phyloP scores from a whole-genome alignment of 257 asterid species.

The Nicotiana knightiana region DNA sequence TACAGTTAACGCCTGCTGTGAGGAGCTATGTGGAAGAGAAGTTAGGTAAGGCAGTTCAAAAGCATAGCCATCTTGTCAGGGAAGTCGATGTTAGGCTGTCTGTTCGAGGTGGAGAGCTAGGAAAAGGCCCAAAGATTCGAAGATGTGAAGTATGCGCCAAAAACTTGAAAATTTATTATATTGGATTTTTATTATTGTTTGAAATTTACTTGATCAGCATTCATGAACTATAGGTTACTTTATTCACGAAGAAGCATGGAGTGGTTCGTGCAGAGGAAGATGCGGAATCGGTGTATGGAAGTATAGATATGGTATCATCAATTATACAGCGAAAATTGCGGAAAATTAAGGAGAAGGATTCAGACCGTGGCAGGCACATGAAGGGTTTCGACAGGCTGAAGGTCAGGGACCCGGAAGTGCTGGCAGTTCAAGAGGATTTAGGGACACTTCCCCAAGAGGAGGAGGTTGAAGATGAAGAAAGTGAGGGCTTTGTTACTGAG shows the following conservation, averaged over 20 bases:
- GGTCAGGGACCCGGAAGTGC: conserved; percentile 46
- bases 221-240: conserved; percentile 51
- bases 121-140: conserved; percentile 79
- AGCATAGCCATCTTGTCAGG: conserved; percentile 82
- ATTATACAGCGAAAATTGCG: conserved; percentile 80
- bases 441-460: conserved; percentile 32
- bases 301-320: conserved; percentile 78
- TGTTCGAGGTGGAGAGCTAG: conserved; percentile 83
- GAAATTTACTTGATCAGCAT: neutral
- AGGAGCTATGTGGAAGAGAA: conserved; percentile 82
- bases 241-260: conserved; percentile 88
- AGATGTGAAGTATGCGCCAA: conserved; percentile 70
- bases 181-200: neutral
- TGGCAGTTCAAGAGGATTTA: conserved; percentile 30
- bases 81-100: conserved; percentile 91
- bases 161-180: neutral
- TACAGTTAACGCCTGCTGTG: conserved; percentile 66
- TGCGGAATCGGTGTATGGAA: conserved; percentile 64
- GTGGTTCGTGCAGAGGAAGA: conserved; percentile 90
- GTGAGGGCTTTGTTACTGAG: conserved; percentile 41
- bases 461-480: conserved; percentile 27
- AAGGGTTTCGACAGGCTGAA: conserved; percentile 69
- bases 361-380: conserved; percentile 93
- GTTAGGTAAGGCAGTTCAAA: conserved; percentile 80
- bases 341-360: conserved; percentile 93